phyloP scores from a whole-genome alignment of 2,329 filamentous ascomycete genomes.

The Aspergillus texensis region DNA sequence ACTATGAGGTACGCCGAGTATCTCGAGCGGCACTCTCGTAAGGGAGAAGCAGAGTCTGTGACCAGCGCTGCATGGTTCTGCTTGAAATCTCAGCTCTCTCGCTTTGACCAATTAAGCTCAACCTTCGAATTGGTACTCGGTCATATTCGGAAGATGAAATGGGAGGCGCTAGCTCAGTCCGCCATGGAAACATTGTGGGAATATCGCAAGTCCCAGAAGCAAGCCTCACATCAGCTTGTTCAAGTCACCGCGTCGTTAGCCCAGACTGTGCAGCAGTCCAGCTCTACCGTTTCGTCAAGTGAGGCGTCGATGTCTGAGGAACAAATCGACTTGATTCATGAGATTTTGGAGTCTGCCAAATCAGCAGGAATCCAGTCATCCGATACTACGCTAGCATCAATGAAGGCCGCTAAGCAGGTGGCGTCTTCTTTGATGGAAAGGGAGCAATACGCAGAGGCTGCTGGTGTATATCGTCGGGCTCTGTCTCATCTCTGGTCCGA shows the following conservation, averaged over 20 bases:
- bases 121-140: neutral
- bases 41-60: neutral
- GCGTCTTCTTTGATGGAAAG: neutral
- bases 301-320: neutral
- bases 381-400: neutral
- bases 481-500: neutral
- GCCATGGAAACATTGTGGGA: neutral
- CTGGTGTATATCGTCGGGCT: neutral
- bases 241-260: neutral
- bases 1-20: conserved; percentile 1
- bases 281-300: neutral
- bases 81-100: neutral
- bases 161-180: neutral
- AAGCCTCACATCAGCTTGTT: neutral
- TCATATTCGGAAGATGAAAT: conserved; percentile 5
- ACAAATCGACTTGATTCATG: neutral
- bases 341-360: neutral
- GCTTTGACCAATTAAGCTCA: conserved; percentile 1
- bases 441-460: neutral
- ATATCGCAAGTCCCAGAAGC: neutral
- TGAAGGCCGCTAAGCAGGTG: neutral
- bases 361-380: neutral
- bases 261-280: neutral
- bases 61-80: neutral
- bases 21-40: neutral